Percentiles rank a stretch among this genome's conserved stretches.
These are phyloP conservation scores for Rutstroemia sp. DNA, from an alignment of 2,329 filamentous ascomycete species.

Conservation along the genomic window DNA sequence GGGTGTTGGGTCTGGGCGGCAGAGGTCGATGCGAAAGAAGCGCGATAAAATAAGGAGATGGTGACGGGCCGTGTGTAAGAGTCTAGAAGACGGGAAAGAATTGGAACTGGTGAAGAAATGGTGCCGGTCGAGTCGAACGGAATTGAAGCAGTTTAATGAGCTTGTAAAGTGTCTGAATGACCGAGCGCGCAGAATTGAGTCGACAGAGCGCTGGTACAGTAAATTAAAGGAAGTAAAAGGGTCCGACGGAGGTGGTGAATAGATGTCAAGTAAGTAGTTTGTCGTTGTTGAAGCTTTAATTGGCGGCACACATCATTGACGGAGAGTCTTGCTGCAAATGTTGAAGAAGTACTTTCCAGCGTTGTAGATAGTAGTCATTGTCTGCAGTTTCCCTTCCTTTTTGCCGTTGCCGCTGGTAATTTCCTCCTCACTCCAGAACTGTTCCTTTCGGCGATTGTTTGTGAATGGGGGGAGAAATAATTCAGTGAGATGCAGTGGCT, in stretches of 20 bases:
- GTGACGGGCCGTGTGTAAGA: neutral
- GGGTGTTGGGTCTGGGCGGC: conserved; percentile 2
- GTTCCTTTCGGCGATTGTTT: no score
- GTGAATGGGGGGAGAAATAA: neutral
- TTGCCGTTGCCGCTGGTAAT: conserved; percentile 1
- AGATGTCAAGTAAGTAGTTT: no score
- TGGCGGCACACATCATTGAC: no score
- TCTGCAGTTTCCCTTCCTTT: neutral
- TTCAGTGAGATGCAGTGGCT: neutral
- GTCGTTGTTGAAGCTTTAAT: no score
- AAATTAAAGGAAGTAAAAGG: no score
- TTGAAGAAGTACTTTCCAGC: no score
- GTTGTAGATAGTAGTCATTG: neutral
- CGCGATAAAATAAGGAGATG: conserved; percentile 7
- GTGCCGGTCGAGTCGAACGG: neutral
- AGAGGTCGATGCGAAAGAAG: neutral
- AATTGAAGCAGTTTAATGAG: neutral
- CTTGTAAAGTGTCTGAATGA: no score
- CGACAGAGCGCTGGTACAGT: no score
- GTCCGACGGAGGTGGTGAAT: no score
- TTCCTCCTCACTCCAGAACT: neutral
- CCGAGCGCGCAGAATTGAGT: no score
- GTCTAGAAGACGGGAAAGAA: neutral
- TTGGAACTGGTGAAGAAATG: neutral
- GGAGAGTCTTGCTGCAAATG: no score